Evolutionary conservation across 257 asterid genomes (phyloP).

Genomic region (Solanum etuberosum): DNA sequence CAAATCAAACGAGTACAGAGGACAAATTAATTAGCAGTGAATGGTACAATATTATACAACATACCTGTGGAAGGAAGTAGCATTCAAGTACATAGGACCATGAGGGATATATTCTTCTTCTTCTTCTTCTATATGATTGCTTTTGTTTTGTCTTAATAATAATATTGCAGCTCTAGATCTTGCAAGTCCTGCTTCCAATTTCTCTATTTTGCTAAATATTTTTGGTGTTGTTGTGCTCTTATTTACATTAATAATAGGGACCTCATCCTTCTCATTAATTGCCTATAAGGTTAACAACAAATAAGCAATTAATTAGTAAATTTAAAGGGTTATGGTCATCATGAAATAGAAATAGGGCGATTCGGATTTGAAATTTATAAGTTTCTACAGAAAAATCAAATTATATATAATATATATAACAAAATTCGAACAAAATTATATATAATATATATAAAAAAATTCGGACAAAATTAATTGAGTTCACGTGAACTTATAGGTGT

Average conservation of each 20-base stretch:
- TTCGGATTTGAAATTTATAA: no score
- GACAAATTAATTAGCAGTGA: neutral
- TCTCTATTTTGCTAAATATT: conserved; percentile 17
- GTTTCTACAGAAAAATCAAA: no score
- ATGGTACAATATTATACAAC: neutral
- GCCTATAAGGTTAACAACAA: neutral
- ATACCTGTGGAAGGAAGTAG: conserved; percentile 47
- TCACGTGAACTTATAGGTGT: neutral
- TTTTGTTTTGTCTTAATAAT: conserved; percentile 6
- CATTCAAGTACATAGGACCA: conserved; percentile 57
- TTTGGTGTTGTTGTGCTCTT: neutral
- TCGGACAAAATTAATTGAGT: neutral
- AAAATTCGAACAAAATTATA: no score
- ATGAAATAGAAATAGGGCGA: neutral
- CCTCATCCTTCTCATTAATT: neutral
- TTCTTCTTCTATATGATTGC: neutral
- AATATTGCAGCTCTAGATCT: conserved; percentile 43
- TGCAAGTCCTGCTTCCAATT: conserved; percentile 36
- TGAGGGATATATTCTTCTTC: conserved; percentile 31
- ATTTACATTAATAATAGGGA: neutral
- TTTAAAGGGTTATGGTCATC: neutral
- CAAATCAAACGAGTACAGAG: neutral
- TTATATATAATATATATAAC: no score
- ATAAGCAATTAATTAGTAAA: neutral
- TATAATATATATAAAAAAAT: no score